phyloP scores from a whole-genome alignment of 495 filamentous ascomycete genomes.

The Parathielavia hyrcaniae region DNA sequence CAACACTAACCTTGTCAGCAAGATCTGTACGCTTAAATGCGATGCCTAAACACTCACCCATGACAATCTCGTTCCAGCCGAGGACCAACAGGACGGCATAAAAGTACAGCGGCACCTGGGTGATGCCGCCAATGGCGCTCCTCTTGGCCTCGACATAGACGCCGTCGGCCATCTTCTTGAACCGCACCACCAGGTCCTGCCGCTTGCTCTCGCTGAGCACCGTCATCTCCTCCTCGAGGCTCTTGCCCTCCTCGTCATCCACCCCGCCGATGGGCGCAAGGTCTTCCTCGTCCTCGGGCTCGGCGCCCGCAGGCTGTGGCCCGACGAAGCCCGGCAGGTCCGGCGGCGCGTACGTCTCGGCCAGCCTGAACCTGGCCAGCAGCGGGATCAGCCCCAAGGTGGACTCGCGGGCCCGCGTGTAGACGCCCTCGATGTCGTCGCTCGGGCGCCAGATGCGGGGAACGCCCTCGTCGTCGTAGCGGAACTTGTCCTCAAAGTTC shows the following conservation, averaged over 20 bases:
- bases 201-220: constrained; percentile 80
- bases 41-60: constrained; percentile 64
- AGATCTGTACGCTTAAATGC: neutral
- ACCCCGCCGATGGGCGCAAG: constrained; percentile 78
- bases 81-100: constrained; percentile 81
- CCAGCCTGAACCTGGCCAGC: constrained; percentile 73
- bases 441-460: constrained; percentile 95
- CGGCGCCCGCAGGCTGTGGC: constrained; percentile 63
- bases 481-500: constrained; percentile 98
- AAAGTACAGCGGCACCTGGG: constrained; percentile 91
- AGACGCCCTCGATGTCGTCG: constrained; percentile 93
- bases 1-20: constrained; percentile 59
- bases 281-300: constrained; percentile 83
- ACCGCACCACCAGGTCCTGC: constrained; percentile 83
- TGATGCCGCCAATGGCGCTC: constrained; percentile 89
- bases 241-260: constrained; percentile 89
- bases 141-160: constrained; percentile 97
- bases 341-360: constrained; percentile 63
- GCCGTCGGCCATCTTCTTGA: constrained; percentile 95
- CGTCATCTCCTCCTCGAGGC: constrained; percentile 91
- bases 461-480: constrained; percentile 91
- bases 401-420: constrained; percentile 83
- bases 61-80: constrained; percentile 94
- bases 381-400: constrained; percentile 86
- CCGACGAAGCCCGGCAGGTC: constrained; percentile 79